These are phyloP conservation scores for Erucastrum elatum DNA, from an alignment of 345 rosid species.

Conservation along the genomic window DNA sequence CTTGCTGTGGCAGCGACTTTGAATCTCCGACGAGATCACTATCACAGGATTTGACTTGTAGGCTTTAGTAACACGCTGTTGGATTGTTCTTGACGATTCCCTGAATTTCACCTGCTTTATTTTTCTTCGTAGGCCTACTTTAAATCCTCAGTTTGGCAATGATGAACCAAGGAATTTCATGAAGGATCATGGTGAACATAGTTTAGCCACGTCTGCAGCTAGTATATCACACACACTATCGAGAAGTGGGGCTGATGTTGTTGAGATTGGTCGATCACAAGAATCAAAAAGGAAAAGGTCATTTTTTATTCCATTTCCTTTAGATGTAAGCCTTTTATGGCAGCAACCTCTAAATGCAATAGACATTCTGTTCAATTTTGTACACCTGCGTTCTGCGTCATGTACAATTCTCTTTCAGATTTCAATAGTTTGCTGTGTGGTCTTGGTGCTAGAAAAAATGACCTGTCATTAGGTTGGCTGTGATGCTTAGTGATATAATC, in stretches of 20 bases:
- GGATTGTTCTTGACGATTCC: slow-evolving; percentile 19
- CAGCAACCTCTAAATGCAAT: slow-evolving; percentile 35
- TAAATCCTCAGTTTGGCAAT: slow-evolving; percentile 48
- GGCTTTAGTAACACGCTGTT: slow-evolving; percentile 37
- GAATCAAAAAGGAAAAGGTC: slow-evolving; percentile 59
- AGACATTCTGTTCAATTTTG: slow-evolving; percentile 33
- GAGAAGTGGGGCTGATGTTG: slow-evolving; percentile 52
- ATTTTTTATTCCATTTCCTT: slow-evolving; percentile 48
- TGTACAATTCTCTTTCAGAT: slow-evolving; percentile 20
- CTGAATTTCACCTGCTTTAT: slow-evolving; percentile 18
- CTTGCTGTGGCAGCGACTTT: slow-evolving; percentile 31
- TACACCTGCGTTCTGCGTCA: slow-evolving; percentile 19
- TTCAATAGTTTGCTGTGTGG: slow-evolving; percentile 7
- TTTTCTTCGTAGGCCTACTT: slow-evolving; percentile 47
- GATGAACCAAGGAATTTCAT: slow-evolving; percentile 42
- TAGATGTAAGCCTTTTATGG: slow-evolving; percentile 38
- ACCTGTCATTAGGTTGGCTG: slow-evolving; percentile 1
- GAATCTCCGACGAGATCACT: slow-evolving; percentile 31
- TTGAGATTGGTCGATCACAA: slow-evolving; percentile 56
- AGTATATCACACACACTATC: slow-evolving; percentile 57
- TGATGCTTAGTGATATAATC: slow-evolving; percentile 10
- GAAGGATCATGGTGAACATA: slow-evolving; percentile 45
- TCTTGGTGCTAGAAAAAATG: slow-evolving; percentile 18
- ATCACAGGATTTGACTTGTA: slow-evolving; percentile 35
- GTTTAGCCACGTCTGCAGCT: slow-evolving; percentile 45